Base-by-base conservation (phyloP, 805 yeast species). In the Kluyveromyces wickerhamii region DNA sequence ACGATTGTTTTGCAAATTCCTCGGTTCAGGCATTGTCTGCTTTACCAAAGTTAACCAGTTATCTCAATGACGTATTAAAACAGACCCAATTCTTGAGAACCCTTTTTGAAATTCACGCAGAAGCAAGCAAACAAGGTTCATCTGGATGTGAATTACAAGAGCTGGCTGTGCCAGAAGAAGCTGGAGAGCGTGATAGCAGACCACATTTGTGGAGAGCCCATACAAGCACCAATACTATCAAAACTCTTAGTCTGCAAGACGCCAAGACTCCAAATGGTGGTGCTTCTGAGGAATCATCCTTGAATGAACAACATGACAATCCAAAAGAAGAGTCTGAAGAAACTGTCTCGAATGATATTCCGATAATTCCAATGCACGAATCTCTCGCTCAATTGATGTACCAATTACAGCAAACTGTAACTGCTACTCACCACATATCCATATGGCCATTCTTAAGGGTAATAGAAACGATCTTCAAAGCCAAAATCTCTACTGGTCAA, bases 1-100 rank as follows among this genome's bases (percentile, higher is more conserved):
- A 85, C 44, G 96, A 87, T 54, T 89, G 98, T 57, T 89, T 85
- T 62, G 95, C 95, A 41, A 89, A 92, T 51, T 74, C 94, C 6
- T 77, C 88, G 1, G 51, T 92, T 13, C 98, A 89, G 55, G 92
- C 88, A 0, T 67, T 82, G 36, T 71, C 79, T 12, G 60, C 86
- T 0, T 52, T 79, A 12, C 78, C 83, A 1, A 69, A 70, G 0
- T 50, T 83, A 32, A 72, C 78, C 23, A 62, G 59, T 4, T 82
- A 83, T 46, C 54, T 82, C 40, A 76, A 56, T 34, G 59, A 49
- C 21, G 37, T 57, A 18, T 34, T 55, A 12, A 49, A 47, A 21
- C 52, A 52, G 32, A 46, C 48, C 7, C 34, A 28, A 21, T 33
- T 39, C 17, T 14, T 39, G 16, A 21, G 35, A 9, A 26, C 35